A percentile compares a stretch with the other conserved stretches of the same genome.
Conservation (phyloP, 805 yeast genomes). For the Cyberlindnera saturnus region DNA sequence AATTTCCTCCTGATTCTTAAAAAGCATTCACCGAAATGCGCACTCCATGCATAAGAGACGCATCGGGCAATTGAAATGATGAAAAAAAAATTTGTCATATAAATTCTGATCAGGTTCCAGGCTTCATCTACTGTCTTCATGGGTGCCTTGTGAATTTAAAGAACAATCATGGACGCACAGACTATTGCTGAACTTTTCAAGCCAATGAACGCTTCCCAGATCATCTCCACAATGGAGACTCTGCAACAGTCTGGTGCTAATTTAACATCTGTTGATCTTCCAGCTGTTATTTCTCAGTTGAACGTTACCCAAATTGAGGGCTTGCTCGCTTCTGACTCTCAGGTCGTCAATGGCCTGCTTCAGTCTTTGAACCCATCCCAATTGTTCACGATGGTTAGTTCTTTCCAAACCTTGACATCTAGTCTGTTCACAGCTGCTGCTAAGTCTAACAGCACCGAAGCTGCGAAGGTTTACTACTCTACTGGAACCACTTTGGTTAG, state of each 20-base stretch:
- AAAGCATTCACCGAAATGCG: no score
- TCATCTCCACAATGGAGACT: slow-evolving; percentile 14
- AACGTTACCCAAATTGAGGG: slow-evolving; percentile 23
- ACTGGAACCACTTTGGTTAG: slow-evolving; percentile 14
- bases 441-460: slow-evolving; percentile 5
- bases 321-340: slow-evolving; percentile 16
- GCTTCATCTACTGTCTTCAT: no score
- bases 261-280: slow-evolving; percentile 59
- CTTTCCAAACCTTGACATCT: slow-evolving; percentile 20
- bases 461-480: background rate
- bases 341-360: slow-evolving; percentile 15
- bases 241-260: slow-evolving; percentile 38
- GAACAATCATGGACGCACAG: slow-evolving; percentile 11
- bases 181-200: slow-evolving; percentile 16
- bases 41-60: no score
- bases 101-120: background rate
- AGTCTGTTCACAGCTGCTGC: slow-evolving; percentile 15
- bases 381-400: slow-evolving; percentile 11
- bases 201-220: slow-evolving; percentile 20
- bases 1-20: no score
- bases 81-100: background rate
- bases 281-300: slow-evolving; percentile 37
- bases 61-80: background rate
- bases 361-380: slow-evolving; percentile 17
- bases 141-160: background rate